Evolutionary conservation across 768 basidiomycete genomes (phyloP).

Genomic region (Suillus luteus): DNA sequence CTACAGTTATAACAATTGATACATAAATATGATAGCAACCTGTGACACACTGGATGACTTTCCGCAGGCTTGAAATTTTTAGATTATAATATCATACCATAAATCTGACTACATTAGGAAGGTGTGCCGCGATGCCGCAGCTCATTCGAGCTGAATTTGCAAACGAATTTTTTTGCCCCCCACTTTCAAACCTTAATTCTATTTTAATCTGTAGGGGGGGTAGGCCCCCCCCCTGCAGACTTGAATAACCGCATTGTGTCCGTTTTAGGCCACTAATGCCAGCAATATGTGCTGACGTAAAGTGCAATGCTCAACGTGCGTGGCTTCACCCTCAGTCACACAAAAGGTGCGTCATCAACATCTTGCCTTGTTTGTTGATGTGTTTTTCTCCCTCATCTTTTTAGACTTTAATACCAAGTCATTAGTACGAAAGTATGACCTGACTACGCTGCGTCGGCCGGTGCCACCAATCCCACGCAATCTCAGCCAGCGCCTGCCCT

Average conservation of each 20-base stretch:
- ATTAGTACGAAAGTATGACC: too few species aligned
- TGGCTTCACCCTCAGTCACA: too few species aligned
- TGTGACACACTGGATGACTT: not conserved
- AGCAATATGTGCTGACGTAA: not conserved
- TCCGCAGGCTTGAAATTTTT: not conserved
- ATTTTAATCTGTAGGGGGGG: too few species aligned
- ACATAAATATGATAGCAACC: too few species aligned
- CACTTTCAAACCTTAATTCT: too few species aligned
- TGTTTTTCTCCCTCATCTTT: too few species aligned
- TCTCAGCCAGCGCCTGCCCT: not conserved
- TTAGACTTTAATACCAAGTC: too few species aligned
- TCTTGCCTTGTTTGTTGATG: too few species aligned
- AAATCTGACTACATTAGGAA: not conserved
- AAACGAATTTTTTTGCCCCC: not conserved
- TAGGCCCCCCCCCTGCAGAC: not conserved
- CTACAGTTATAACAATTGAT: too few species aligned
- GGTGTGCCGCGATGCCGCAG: not conserved
- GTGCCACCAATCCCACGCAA: not conserved
- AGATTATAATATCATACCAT: not conserved
- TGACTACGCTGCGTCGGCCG: too few species aligned
- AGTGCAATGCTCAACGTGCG: too few species aligned
- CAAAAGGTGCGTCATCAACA: too few species aligned
- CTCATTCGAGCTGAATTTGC: not conserved
- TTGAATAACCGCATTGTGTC: not conserved
- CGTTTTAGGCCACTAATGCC: not conserved